Evolutionary conservation across 169 alveolate species (phyloP), one percentile per base, ranked within the genome.

Genomic region (Cryptosporidium baileyi): DNA sequence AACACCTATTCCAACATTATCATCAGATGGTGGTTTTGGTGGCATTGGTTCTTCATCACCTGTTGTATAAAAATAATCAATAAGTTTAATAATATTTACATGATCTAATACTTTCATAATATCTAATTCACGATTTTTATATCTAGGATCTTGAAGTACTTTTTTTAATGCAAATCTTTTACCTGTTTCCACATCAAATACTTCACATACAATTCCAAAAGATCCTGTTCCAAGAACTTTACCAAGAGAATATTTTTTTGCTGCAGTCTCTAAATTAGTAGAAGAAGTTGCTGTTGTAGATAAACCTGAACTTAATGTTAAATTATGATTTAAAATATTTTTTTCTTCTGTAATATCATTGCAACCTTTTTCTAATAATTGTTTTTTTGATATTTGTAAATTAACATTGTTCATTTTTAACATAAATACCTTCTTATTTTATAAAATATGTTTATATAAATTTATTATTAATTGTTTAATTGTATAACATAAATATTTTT

Each of bases 131-230:
- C 99, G 90, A 88, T 98, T 98, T 89, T 97, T 97, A 90, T 96
- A 98, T 61, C 99, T 93, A 45, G 96, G 96, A 67, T 95, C 97
- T 94, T 97, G 97, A 38, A 95, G 92, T 1, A 97, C 99, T 80
- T 97, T 97, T 88, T 98, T 98, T 32, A 98, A 96, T 8, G 99
- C 99, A 1, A 97, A 99, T 11, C 92, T 90, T 80, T 96, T 98
- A 0, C 98, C 98, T 4, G 99, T 95, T 22, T 97, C 99, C 30
- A 93, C 80, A 17, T 94, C 94, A 32, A 89, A 90, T 6, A 98
- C 99, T 85, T 96, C 97, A 63, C 95, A 96, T 0, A 98, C 99
- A 1, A 97, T 98, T 22, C 99, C 99, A 89, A 98, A 98, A 6
- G 99, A 95, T 9, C 99, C 99, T 60, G 96, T 97, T 3, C 99